These are phyloP conservation scores for Brassica incana DNA, from an alignment of 345 rosid species.

Conservation along the genomic window DNA sequence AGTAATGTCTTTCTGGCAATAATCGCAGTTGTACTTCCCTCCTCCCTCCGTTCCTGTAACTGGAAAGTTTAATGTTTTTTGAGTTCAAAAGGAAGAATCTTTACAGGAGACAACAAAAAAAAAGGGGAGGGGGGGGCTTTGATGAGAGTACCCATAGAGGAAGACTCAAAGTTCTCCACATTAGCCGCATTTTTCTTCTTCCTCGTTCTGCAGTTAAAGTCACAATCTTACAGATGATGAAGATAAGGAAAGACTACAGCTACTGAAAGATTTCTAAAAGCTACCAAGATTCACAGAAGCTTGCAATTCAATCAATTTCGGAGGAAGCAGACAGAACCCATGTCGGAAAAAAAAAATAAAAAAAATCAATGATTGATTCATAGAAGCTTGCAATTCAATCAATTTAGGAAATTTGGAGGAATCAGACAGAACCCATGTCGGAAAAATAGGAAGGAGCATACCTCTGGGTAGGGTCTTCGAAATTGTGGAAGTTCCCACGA, in stretches of 20 bases:
- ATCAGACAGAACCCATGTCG: neutral
- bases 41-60: slow-evolving; percentile 51
- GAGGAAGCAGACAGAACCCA: neutral
- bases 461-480: slow-evolving; percentile 97
- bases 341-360: neutral
- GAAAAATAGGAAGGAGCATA: slow-evolving; percentile 20
- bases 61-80: neutral
- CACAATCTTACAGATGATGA: slow-evolving; percentile 23
- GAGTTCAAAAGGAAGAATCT: neutral
- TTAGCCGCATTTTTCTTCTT: slow-evolving; percentile 77
- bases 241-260: neutral
- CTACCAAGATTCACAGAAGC: neutral
- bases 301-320: slow-evolving; percentile 1
- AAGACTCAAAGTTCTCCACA: slow-evolving; percentile 78
- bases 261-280: neutral
- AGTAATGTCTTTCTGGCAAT: slow-evolving; percentile 93
- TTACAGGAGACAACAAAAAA: neutral
- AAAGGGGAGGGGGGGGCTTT: neutral
- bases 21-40: slow-evolving; percentile 90
- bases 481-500: slow-evolving; percentile 88
- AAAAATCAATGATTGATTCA: neutral
- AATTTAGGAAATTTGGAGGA: neutral
- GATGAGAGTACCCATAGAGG: slow-evolving; percentile 53
- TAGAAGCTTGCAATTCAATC: neutral
- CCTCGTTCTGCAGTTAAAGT: slow-evolving; percentile 60